Conservation (phyloP, 2,329 filamentous ascomycete species). For the Akanthomyces lecanii region DNA sequence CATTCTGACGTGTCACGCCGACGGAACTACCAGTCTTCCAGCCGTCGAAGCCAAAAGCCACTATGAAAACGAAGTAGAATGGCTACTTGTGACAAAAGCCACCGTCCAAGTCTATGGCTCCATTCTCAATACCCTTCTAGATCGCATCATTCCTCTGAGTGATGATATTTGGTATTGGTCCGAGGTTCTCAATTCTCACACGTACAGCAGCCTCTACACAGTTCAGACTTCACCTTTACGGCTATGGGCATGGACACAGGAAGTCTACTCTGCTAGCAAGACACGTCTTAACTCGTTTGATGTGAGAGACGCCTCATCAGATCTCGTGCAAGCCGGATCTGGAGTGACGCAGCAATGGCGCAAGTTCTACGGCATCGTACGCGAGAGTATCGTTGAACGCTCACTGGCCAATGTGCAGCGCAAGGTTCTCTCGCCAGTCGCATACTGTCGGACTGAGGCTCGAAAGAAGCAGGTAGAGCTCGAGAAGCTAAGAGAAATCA, state of each 20-base stretch:
- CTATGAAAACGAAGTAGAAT: slow-evolving; percentile 78
- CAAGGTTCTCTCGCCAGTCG: slow-evolving; percentile 72
- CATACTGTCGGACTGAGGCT: slow-evolving; percentile 69
- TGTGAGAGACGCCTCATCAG: slow-evolving; percentile 27
- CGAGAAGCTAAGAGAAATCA: slow-evolving; percentile 70
- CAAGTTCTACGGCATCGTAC: slow-evolving; percentile 77
- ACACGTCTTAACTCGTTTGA: slow-evolving; percentile 38
- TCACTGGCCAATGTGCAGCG: slow-evolving; percentile 68
- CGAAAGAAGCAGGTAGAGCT: slow-evolving; percentile 68
- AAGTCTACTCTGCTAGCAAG: slow-evolving; percentile 62
- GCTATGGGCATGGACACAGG: slow-evolving; percentile 66
- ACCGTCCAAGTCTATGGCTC: slow-evolving; percentile 86
- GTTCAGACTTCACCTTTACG: slow-evolving; percentile 78
- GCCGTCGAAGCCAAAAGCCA: slow-evolving; percentile 34
- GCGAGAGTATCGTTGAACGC: slow-evolving; percentile 67
- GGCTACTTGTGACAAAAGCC: slow-evolving; percentile 87
- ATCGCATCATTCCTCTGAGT: slow-evolving; percentile 76
- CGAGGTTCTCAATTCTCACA: slow-evolving; percentile 73
- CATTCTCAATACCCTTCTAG: slow-evolving; percentile 70
- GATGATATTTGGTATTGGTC: slow-evolving; percentile 97
- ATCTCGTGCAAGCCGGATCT: slow-evolving; percentile 32
- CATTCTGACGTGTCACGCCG: slow-evolving; percentile 31
- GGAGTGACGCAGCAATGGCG: slow-evolving; percentile 53
- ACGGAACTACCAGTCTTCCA: slow-evolving; percentile 3
- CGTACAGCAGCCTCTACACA: slow-evolving; percentile 76